Evolutionary conservation across 2,329 filamentous ascomycete species (phyloP), one percentile per base, ranked within the genome.

Genomic region (Canariomyces notabilis): DNA sequence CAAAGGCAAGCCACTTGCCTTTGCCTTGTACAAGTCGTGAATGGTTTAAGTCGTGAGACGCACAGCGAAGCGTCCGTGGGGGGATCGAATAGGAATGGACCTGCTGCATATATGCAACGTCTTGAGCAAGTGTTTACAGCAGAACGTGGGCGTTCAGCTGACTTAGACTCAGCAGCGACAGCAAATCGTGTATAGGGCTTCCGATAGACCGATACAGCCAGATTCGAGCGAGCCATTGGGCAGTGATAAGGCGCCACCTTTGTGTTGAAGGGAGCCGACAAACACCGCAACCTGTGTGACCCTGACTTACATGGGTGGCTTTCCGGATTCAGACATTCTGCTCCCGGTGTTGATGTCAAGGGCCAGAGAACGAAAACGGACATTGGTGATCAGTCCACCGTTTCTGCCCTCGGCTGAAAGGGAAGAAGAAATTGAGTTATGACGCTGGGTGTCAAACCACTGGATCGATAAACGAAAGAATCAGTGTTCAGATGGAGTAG

Each of bases 31-130:
- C 26, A 41, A 8, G 11, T 32, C 18, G 31, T 41, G 38, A 18
- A 26, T 19, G 6, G 38, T 29, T 31, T 16, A n/a, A 45, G 33
- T 35, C 38, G 35, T n/a, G 35, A 19, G 22, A 40, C 40, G 36
- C 16, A 44, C 26, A 34, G 21, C 32, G 37, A 12, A 38, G 37
- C 41, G 37, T 32, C 20, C 29, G 35, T 44, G 23, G 44, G 40
- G 48, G 33, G 16, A n/a, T 12, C 36, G 36, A 46, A 46, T 45
- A 2, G 34, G 42, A 12, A 22, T 6, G 11, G 35, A 4, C 35
- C 18, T 20, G 19, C 22, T 29, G 46, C 20, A 9, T 15, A 26
- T 29, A 31, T 29, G 29, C 33, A 39, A 20, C 14, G 20, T 29
- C 14, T 23, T 20, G 43, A 40, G 32, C 36, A 40, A 7, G 20